Percentiles rank a stretch among this genome's conserved stretches.
These are phyloP conservation scores for apple (Malus domestica) DNA, from an alignment of 306 rosid species.

Conservation along the genomic window DNA sequence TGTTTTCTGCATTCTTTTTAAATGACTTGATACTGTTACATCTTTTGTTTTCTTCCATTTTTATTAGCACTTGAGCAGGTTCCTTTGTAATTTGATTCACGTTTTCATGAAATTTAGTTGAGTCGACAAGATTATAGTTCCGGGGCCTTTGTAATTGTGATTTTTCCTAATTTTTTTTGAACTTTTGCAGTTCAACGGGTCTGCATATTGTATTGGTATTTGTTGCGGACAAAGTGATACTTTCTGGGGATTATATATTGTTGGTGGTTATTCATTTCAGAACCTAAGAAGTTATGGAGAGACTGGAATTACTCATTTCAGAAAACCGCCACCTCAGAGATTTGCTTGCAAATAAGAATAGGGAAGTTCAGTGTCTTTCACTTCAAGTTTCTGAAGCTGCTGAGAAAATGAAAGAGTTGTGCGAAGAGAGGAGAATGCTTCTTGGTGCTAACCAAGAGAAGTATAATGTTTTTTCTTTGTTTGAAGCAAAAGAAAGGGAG, in stretches of 20 bases:
- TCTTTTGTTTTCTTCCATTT: not conserved
- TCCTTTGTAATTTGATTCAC: not conserved
- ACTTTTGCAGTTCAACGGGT: constrained; percentile 1
- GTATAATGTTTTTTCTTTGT: constrained; percentile 27
- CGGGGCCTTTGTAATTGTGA: not conserved
- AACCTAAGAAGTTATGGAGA: constrained; percentile 25
- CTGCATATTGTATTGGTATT: not conserved
- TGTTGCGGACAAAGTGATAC: not conserved
- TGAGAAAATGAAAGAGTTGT: constrained; percentile 22
- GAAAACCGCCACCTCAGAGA: no score
- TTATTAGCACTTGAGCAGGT: not conserved
- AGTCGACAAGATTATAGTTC: not conserved
- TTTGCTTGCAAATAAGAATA: no score
- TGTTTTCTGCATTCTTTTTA: not conserved
- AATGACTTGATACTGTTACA: not conserved
- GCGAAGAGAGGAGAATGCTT: constrained; percentile 36
- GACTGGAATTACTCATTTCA: not conserved
- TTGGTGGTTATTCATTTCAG: not conserved
- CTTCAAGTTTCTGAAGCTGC: no score
- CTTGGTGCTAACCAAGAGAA: constrained; percentile 31
- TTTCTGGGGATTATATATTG: not conserved
- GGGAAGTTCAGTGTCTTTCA: no score
- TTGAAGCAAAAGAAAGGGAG: constrained; percentile 48
- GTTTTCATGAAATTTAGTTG: not conserved
- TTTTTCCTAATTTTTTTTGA: not conserved